Conservation (phyloP, 2,329 filamentous ascomycete species). For the Plectosphaerella cucumerina region DNA sequence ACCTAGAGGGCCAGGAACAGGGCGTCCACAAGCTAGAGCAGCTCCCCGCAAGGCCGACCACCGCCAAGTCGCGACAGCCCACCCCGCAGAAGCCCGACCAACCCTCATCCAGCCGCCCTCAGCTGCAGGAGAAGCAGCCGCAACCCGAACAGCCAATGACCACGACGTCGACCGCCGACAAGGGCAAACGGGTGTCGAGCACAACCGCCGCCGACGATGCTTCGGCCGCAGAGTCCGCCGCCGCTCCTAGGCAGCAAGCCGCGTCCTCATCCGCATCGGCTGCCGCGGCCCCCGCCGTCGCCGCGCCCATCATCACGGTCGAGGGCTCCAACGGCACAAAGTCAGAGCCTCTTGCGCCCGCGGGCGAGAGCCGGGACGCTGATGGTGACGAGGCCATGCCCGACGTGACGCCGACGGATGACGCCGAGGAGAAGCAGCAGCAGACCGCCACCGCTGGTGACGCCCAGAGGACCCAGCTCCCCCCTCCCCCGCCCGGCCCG, state of each 20-base stretch:
- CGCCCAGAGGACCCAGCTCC: constrained; percentile 29
- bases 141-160: constrained; percentile 27
- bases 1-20: constrained; percentile 46
- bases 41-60: constrained; percentile 49
- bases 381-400: constrained; percentile 66
- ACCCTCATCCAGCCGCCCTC: constrained; percentile 32
- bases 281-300: constrained; percentile 28
- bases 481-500: constrained; percentile 43
- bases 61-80: constrained; percentile 48
- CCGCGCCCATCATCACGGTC: constrained; percentile 36
- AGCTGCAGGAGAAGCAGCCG: constrained; percentile 46
- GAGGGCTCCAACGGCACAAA: constrained; percentile 10
- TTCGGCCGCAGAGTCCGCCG: constrained; percentile 33
- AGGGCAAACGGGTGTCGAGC: constrained; percentile 41
- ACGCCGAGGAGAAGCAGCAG: constrained; percentile 25
- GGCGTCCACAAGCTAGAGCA: constrained; percentile 56
- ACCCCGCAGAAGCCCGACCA: constrained; percentile 47
- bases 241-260: constrained; percentile 40
- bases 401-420: constrained; percentile 52
- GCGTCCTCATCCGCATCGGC: constrained; percentile 11
- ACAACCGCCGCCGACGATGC: constrained; percentile 43
- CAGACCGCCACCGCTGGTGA: constrained; percentile 34
- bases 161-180: constrained; percentile 22
- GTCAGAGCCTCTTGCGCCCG: constrained; percentile 17
- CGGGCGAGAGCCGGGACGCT: constrained; percentile 29